Conservation (phyloP, 176 grass and related monocot species). For the Phoenix roebelenii region DNA sequence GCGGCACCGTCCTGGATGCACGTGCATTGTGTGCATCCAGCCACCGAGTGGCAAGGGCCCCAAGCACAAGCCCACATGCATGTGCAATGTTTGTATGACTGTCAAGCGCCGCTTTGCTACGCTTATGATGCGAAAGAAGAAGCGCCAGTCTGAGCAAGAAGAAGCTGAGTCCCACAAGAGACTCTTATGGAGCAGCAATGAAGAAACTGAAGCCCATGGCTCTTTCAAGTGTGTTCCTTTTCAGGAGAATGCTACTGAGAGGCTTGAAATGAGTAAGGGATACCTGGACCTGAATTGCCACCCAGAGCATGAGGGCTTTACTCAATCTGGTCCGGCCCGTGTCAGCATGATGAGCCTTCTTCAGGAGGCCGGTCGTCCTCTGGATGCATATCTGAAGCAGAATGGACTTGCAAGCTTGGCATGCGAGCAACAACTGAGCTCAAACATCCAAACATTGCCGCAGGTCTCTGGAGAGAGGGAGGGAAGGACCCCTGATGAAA, state of each 20-base stretch:
- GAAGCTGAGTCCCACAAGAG: slow-evolving; percentile 83
- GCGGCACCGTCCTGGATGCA: slow-evolving; percentile 80
- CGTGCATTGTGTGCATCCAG: slow-evolving; percentile 98
- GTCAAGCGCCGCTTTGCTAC: slow-evolving; percentile 94
- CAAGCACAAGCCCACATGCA: slow-evolving; percentile 83
- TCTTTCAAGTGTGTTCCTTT: slow-evolving; percentile 44
- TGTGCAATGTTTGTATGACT: slow-evolving; percentile 95
- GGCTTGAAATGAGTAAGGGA: slow-evolving; percentile 41
- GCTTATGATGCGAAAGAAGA: slow-evolving; percentile 73
- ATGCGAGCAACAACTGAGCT: slow-evolving; percentile 46
- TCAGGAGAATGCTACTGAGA: slow-evolving; percentile 39
- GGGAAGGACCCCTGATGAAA: slow-evolving; percentile 50
- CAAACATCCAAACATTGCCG: slow-evolving; percentile 13
- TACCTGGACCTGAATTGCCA: slow-evolving; percentile 86
- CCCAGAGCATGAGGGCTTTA: slow-evolving; percentile 26
- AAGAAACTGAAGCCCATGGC: slow-evolving; percentile 64
- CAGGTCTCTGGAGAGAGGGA: slow-evolving; percentile 42
- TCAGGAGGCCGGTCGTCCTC: slow-evolving; percentile 52
- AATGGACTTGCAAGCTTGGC: slow-evolving; percentile 55
- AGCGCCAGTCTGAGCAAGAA: slow-evolving; percentile 75
- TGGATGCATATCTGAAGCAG: slow-evolving; percentile 90
- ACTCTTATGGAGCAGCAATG: slow-evolving; percentile 49
- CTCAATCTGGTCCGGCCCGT: slow-evolving; percentile 10
- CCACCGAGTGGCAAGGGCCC: slow-evolving; percentile 96
- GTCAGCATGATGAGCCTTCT: slow-evolving; percentile 74